phyloP scores from a whole-genome alignment of 2,329 filamentous ascomycete species.

The Fonsecaea erecta region DNA sequence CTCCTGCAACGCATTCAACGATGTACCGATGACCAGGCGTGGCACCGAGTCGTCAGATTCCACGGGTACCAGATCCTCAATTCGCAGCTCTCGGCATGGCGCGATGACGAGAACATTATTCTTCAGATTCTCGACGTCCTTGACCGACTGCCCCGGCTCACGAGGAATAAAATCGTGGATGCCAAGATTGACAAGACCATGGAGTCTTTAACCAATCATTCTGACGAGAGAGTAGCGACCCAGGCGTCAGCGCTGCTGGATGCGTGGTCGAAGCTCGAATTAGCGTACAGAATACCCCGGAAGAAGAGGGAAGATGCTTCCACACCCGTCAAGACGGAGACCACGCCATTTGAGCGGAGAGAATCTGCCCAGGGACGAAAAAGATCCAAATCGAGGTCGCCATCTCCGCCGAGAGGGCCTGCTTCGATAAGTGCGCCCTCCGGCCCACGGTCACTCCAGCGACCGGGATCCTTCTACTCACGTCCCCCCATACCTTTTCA shows the following conservation, averaged over 20 bases:
- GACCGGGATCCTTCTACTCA: conserved; percentile 62
- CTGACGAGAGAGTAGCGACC: conserved; percentile 74
- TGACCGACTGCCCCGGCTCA: conserved; percentile 84
- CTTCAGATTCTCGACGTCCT: conserved; percentile 89
- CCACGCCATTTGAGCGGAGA: conserved; percentile 67
- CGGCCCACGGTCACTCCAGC: conserved; percentile 52
- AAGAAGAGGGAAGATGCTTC: conserved; percentile 73
- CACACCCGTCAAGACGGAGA: conserved; percentile 63
- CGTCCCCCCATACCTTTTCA: conserved; percentile 63
- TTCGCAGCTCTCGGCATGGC: conserved; percentile 80
- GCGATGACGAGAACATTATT: conserved; percentile 86
- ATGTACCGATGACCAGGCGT: conserved; percentile 83
- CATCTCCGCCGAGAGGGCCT: conserved; percentile 47
- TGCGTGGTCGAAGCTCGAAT: conserved; percentile 85
- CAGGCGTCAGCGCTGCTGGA: conserved; percentile 74
- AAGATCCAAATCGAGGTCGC: conserved; percentile 55
- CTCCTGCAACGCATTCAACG: conserved; percentile 85
- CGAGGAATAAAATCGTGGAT: conserved; percentile 94
- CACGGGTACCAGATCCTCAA: conserved; percentile 96
- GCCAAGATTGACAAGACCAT: conserved; percentile 91
- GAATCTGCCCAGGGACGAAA: conserved; percentile 56
- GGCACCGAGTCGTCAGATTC: conserved; percentile 89
- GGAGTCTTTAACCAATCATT: conserved; percentile 67
- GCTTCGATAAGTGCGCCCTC: conserved; percentile 28
- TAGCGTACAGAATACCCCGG: conserved; percentile 89